Evolutionary conservation across 129 eudicot species (phyloP).

Genomic region (Pseudognaphalium luteoalbum): DNA sequence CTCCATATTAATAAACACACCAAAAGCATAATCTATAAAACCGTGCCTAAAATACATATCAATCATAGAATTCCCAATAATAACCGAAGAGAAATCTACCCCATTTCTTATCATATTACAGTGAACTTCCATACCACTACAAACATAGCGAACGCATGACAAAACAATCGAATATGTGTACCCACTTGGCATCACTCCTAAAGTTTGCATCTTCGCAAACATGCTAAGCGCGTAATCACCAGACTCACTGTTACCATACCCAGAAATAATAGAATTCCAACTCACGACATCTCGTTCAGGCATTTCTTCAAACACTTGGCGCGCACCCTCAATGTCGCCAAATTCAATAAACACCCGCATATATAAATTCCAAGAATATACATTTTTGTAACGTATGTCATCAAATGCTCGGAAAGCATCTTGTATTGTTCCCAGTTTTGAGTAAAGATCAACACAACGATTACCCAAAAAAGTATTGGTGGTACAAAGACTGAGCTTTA

Average conservation of each 20-base stretch:
- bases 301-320: constrained; percentile 59
- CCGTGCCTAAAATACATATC: constrained; percentile 75
- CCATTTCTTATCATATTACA: constrained; percentile 50
- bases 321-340: constrained; percentile 46
- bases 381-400: constrained; percentile 58
- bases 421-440: constrained; percentile 33
- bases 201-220: constrained; percentile 48
- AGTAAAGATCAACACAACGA: constrained; percentile 58
- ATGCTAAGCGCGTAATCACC: constrained; percentile 27
- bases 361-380: constrained; percentile 73
- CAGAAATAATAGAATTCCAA: constrained; percentile 62
- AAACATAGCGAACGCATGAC: constrained; percentile 31
- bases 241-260: constrained; percentile 48
- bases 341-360: constrained; percentile 47
- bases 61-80: constrained; percentile 74
- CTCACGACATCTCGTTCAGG: constrained; percentile 71
- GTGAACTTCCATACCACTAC: constrained; percentile 55
- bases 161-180: constrained; percentile 60
- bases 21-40: constrained; percentile 57
- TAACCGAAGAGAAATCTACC: constrained; percentile 37
- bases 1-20: constrained; percentile 67
- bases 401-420: constrained; percentile 54
- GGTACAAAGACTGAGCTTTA: constrained; percentile 49
- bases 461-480: constrained; percentile 57
- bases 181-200: constrained; percentile 54